Conservation (phyloP, 202 grass and related monocot genomes). For the Setaria viridis region DNA sequence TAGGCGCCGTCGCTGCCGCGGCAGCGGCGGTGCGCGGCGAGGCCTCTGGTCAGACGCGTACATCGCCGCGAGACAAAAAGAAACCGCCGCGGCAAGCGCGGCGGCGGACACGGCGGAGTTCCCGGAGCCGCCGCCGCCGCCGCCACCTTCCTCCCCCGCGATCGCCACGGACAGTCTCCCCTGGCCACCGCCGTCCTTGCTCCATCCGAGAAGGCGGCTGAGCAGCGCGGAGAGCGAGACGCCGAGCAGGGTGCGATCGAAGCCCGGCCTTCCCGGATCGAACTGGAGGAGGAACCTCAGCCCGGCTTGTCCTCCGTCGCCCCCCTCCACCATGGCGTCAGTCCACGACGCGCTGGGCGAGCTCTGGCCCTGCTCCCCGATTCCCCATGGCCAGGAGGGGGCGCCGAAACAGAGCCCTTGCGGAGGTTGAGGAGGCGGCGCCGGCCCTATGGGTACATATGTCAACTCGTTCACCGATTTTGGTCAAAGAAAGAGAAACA, state of each 20-base stretch:
- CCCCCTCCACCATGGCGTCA: constrained; percentile 38
- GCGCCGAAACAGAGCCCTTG: constrained; percentile 25
- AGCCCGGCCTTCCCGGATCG: constrained; percentile 15
- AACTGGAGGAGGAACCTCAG: constrained; percentile 44
- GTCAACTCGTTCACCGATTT: not conserved
- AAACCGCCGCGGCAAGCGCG: constrained; percentile 42
- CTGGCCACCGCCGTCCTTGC: not conserved
- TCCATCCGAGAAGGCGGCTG: constrained; percentile 39
- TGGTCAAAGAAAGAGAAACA: constrained; percentile 5
- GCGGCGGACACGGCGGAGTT: not conserved
- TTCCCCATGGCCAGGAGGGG: constrained; percentile 44
- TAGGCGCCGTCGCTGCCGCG: not conserved
- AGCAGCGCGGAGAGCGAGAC: constrained; percentile 47
- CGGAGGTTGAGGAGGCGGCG: not conserved
- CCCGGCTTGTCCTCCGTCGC: not conserved
- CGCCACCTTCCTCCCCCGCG: not conserved
- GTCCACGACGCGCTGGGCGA: not conserved
- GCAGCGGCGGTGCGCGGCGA: not conserved
- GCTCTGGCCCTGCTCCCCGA: constrained; percentile 28
- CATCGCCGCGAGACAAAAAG: constrained; percentile 42
- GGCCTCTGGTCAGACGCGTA: constrained; percentile 41
- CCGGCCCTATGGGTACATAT: constrained; percentile 48
- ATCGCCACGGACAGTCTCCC: not conserved
- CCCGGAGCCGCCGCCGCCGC: not conserved
- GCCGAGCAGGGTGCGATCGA: constrained; percentile 36